Base-by-base conservation (phyloP, 208 protist genomes). In the Acanthamoeba lugdunensis region DNA sequence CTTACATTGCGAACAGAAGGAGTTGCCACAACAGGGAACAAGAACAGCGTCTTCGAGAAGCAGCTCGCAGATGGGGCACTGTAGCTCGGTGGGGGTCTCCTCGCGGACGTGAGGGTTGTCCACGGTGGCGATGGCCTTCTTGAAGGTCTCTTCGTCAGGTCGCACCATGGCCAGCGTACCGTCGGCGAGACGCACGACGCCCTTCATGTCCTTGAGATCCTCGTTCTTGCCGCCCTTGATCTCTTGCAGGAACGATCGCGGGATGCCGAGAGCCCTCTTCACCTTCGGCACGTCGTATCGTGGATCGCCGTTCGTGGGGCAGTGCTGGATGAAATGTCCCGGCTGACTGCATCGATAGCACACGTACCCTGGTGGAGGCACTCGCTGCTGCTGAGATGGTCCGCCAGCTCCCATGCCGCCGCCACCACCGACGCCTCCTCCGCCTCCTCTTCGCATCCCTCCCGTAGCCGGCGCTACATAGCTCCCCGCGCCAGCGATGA, bases 201-300 rank as follows among this genome's bases (percentile, higher is more conserved):
- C 91, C 41, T 18, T 84, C 52, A 30, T 91, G 52, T 33, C 88
- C 94, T 25, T 50, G 21, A 30, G 88, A 48, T 41, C 45, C 16
- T 30, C 28, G 41, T 2, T 71, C 81, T 73, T 81, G 41, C 41
- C 41, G n/a, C 37, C 71, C n/a, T 33, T 81, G 71, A 95, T 54
- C 14, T 67, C 90, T 45, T 90, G 45, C 25, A 97, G 94, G 37
- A 96, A 97, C 18, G 85, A 95, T 28, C 56, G 88, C 25, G 96
- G 96, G n/a, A 97, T 96, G 71, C 96, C 96, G 4, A 79, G 94
- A n/a, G 96, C 48, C 18, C 87, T 92, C 63, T 96, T 96, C n/a
- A 95, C 81, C n/a, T 92, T 94, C 21, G 45, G 79, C 48, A 95
- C 45, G 45, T 96, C 92, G 52, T 92, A 97, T 21, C 71, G 75